Evolutionary conservation across 2,329 filamentous ascomycete species (phyloP).

Genomic region (Botryotinia calthae): DNA sequence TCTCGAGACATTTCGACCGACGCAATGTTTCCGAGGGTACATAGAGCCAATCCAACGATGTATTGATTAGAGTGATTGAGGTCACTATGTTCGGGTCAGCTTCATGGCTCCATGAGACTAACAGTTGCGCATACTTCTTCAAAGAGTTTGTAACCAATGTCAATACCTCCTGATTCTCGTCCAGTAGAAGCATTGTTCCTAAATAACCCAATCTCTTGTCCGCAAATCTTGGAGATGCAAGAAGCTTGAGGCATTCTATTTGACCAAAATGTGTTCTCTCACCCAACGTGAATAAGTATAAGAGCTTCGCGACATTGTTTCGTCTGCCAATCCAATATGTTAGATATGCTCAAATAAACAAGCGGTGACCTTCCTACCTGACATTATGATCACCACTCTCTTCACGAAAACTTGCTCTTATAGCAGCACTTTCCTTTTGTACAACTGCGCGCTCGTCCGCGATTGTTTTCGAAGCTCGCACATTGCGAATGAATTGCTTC

Average conservation of each 20-base stretch:
- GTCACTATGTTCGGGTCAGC: conserved; percentile 58
- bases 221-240: conserved; percentile 94
- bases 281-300: conserved; percentile 96
- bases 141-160: conserved; percentile 97
- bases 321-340: conserved; percentile 55
- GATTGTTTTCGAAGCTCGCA: conserved; percentile 97
- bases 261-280: conserved; percentile 98
- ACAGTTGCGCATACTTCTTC: conserved; percentile 68
- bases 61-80: conserved; percentile 98
- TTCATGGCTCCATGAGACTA: background rate
- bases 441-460: conserved; percentile 98
- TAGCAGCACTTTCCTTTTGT: conserved; percentile 97
- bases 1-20: conserved; percentile 98
- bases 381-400: conserved; percentile 90
- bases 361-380: conserved; percentile 57
- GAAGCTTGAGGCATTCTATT: conserved; percentile 97
- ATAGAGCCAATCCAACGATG: conserved; percentile 92
- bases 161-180: conserved; percentile 97
- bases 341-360: conserved; percentile 12
- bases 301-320: conserved; percentile 97
- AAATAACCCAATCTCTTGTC: conserved; percentile 96
- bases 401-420: conserved; percentile 95
- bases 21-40: conserved; percentile 95
- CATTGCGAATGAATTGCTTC: conserved; percentile 99
- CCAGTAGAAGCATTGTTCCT: conserved; percentile 90